Evolutionary conservation across 108 stramenopile species (phyloP).

Genomic region (Nitzschia inconspicua): DNA sequence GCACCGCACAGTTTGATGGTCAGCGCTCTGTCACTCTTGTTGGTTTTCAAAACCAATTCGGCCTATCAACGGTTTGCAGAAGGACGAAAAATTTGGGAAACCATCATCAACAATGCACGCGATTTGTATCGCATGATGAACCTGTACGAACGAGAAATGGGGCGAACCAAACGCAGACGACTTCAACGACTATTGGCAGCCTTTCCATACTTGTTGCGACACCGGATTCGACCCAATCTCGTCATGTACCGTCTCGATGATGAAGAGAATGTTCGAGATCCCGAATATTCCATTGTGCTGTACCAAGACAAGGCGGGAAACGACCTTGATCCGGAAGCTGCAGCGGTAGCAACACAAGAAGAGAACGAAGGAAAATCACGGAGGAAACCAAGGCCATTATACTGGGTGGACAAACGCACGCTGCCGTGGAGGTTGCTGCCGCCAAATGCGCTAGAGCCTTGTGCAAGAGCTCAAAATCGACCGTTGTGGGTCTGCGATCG

Average conservation of each 20-base stretch:
- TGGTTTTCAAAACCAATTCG: slow-evolving; percentile 90
- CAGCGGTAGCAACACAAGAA: slow-evolving; percentile 59
- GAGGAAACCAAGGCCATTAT: too few relatives aligned
- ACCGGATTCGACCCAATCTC: slow-evolving; percentile 76
- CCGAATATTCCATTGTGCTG: slow-evolving; percentile 66
- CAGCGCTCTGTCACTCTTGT: slow-evolving; percentile 76
- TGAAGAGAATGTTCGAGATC: slow-evolving; percentile 59
- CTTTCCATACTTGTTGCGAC: slow-evolving; percentile 78
- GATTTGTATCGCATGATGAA: slow-evolving; percentile 80
- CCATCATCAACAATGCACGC: slow-evolving; percentile 59
- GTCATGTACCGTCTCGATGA: slow-evolving; percentile 68
- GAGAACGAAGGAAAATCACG: slow-evolving; percentile 58
- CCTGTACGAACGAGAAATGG: slow-evolving; percentile 82
- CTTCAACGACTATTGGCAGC: slow-evolving; percentile 70
- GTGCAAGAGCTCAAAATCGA: slow-evolving; percentile 83
- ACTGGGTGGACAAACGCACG: slow-evolving; percentile 83
- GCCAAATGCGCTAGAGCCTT: slow-evolving; percentile 57
- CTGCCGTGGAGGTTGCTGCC: slow-evolving; percentile 80
- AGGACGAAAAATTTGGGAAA: slow-evolving; percentile 82
- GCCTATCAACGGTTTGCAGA: slow-evolving; percentile 93
- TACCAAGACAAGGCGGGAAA: slow-evolving; percentile 55
- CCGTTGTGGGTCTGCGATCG: slow-evolving; percentile 87
- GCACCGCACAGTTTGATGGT: slow-evolving; percentile 81
- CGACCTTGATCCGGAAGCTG: slow-evolving; percentile 38
- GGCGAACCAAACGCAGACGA: slow-evolving; percentile 58